These are phyloP conservation scores for Ganoderma boninense DNA, from an alignment of 1,284 basidiomycete genomes.

Conservation along the genomic window DNA sequence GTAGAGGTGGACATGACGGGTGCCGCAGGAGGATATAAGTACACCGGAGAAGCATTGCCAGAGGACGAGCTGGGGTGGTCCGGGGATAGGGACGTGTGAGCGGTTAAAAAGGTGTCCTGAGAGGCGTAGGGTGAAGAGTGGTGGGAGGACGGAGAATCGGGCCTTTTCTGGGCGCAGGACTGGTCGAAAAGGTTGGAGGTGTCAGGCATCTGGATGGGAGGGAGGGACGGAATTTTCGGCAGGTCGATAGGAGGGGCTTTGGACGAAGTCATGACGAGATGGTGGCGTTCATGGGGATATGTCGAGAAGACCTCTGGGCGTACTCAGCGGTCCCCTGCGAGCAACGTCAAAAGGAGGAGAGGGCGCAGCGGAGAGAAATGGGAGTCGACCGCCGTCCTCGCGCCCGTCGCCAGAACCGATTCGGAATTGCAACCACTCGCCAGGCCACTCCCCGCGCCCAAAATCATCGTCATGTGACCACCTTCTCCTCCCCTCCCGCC, in stretches of 20 bases:
- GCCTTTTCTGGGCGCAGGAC: conserved; percentile 30
- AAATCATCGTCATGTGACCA: conserved; percentile 26
- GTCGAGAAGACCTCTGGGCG: conserved; percentile 16
- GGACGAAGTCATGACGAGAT: conserved; percentile 39
- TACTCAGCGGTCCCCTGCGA: conserved; percentile 20
- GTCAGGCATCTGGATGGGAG: conserved; percentile 54
- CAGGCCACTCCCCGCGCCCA: conserved; percentile 23
- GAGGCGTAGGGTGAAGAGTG: conserved; percentile 41
- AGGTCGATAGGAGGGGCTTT: conserved; percentile 43
- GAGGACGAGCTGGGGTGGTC: conserved; percentile 38
- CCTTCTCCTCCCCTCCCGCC: background rate
- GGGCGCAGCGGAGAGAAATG: conserved; percentile 1
- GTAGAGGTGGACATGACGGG: conserved; percentile 42
- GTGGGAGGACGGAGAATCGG: conserved; percentile 34
- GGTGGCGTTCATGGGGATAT: conserved; percentile 41
- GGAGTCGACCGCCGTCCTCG: conserved; percentile 2
- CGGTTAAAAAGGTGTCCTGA: conserved; percentile 46
- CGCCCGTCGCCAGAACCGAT: conserved; percentile 22
- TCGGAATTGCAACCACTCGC: conserved; percentile 23
- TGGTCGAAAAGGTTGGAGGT: conserved; percentile 33
- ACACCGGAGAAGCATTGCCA: conserved; percentile 33
- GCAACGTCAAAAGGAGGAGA: conserved; percentile 1
- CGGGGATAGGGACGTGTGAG: conserved; percentile 38
- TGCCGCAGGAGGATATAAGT: conserved; percentile 34
- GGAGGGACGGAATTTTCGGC: conserved; percentile 55